phyloP scores from a whole-genome alignment of 2,329 filamentous ascomycete species.

The Blastomyces gilchristii region DNA sequence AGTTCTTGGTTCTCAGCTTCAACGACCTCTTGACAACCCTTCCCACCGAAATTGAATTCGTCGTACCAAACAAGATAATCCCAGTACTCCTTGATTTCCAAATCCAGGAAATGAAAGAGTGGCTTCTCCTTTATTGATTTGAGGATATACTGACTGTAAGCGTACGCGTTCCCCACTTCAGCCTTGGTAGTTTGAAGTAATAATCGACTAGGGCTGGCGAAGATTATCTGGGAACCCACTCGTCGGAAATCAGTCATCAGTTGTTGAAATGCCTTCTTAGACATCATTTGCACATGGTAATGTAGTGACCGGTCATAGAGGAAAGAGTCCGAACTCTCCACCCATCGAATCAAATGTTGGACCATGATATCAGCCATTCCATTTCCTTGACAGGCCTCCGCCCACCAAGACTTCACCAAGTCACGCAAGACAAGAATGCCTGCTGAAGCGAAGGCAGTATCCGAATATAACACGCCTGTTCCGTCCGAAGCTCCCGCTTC shows the following conservation, averaged over 20 bases:
- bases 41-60: constrained; percentile 96
- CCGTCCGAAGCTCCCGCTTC: constrained; percentile 51
- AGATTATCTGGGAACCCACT: constrained; percentile 92
- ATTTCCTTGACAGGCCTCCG: constrained; percentile 79
- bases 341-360: constrained; percentile 93
- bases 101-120: constrained; percentile 90
- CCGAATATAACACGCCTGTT: constrained; percentile 63
- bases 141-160: constrained; percentile 94
- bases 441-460: constrained; percentile 86
- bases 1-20: constrained; percentile 67
- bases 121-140: constrained; percentile 95
- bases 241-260: constrained; percentile 93
- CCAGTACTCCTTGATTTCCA: constrained; percentile 98
- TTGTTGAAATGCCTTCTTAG: constrained; percentile 90
- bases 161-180: constrained; percentile 91
- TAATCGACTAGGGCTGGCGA: constrained; percentile 78
- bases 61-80: constrained; percentile 99
- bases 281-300: constrained; percentile 98
- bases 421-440: constrained; percentile 84
- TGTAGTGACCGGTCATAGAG: constrained; percentile 90
- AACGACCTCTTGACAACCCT: constrained; percentile 73
- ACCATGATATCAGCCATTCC: constrained; percentile 97
- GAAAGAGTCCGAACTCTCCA: constrained; percentile 84
- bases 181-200: constrained; percentile 92
- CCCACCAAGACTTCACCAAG: constrained; percentile 99